phyloP scores from a whole-genome alignment of 495 filamentous ascomycete species.

The Astrocystis sublimbata region DNA sequence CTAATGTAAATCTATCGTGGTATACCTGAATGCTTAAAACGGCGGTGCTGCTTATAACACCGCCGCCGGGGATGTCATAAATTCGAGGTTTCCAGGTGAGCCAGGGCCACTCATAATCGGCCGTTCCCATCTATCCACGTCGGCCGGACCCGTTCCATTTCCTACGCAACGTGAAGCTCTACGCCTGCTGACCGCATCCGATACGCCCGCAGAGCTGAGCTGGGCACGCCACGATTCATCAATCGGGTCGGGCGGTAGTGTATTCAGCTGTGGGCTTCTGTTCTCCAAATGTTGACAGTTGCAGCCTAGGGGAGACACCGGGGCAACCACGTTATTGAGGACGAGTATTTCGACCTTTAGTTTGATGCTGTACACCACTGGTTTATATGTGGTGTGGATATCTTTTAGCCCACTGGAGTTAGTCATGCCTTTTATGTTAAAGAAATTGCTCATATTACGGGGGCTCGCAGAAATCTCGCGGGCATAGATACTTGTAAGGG shows the following conservation, averaged over 20 bases:
- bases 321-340: constrained; percentile 43
- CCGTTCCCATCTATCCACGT: background rate
- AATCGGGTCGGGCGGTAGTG: background rate
- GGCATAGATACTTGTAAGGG: too few species aligned
- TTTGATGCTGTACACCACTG: constrained; percentile 63
- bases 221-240: background rate
- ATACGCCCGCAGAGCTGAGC: background rate
- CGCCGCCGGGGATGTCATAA: background rate
- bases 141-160: background rate
- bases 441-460: too few species aligned
- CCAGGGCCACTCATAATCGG: background rate
- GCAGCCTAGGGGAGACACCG: background rate
- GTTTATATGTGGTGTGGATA: constrained; percentile 58
- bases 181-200: background rate
- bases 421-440: too few species aligned
- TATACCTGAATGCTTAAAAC: background rate
- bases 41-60: too few species aligned
- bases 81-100: background rate
- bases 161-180: background rate
- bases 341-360: constrained; percentile 65
- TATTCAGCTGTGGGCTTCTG: background rate
- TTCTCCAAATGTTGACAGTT: background rate
- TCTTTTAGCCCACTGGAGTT: too few species aligned
- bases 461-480: too few species aligned
- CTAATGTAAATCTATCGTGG: background rate